Conservation (phyloP, 2,329 filamentous ascomycete genomes). For the Epichloe uncinata region DNA sequence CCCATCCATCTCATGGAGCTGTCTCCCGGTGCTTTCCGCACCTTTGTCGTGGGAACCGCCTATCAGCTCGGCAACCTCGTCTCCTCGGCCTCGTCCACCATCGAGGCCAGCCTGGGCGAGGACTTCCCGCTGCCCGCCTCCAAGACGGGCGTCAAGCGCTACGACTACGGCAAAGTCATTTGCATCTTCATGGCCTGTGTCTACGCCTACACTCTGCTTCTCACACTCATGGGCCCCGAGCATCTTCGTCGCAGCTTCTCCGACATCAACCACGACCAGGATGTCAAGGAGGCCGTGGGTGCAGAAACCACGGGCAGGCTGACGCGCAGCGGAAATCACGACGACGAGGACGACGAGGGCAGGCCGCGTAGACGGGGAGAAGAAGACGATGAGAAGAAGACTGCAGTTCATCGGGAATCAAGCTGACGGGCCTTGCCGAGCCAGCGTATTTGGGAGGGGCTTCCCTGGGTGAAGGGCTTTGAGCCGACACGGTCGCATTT, state of each 20-base stretch:
- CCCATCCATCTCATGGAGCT: conserved; percentile 70
- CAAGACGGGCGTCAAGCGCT: conserved; percentile 35
- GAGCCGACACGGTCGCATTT: too few relatives aligned
- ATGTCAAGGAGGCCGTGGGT: conserved; percentile 33
- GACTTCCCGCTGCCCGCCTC: conserved; percentile 54
- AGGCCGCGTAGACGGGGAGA: background rate
- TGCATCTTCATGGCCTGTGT: conserved; percentile 87
- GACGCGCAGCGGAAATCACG: background rate
- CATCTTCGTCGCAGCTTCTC: conserved; percentile 39
- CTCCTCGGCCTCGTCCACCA: conserved; percentile 56
- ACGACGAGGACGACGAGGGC: background rate
- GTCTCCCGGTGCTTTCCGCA: conserved; percentile 57
- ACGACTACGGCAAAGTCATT: conserved; percentile 72
- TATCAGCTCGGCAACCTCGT: conserved; percentile 71
- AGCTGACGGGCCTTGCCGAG: too few relatives aligned
- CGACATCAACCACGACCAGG: conserved; percentile 34
- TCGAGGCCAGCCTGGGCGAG: conserved; percentile 64
- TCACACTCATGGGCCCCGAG: conserved; percentile 51
- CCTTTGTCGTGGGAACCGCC: conserved; percentile 59
- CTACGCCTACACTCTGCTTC: conserved; percentile 46
- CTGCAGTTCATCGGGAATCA: too few relatives aligned
- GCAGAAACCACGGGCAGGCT: conserved; percentile 18
- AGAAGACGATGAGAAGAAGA: conserved; percentile 2
- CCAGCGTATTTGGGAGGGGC: too few relatives aligned
- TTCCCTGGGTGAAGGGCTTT: too few relatives aligned